phyloP scores from a whole-genome alignment of 2,329 filamentous ascomycete species.

The Neonectria neomacrospora region DNA sequence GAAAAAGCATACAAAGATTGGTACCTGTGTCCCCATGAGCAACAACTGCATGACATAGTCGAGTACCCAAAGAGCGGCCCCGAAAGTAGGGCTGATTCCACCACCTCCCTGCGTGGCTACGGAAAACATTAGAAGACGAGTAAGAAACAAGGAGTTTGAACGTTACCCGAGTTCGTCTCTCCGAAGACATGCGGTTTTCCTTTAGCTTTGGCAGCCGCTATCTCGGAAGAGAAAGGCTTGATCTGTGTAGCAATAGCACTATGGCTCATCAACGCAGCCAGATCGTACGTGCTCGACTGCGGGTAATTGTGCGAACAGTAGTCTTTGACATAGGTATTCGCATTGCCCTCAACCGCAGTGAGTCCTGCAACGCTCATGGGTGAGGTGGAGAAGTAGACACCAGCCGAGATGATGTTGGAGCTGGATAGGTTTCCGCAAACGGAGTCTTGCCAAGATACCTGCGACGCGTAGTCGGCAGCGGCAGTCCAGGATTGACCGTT shows the following conservation, averaged over 20 bases:
- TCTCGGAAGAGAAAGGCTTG: slow-evolving; percentile 50
- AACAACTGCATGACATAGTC: slow-evolving; percentile 52
- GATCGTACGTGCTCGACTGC: slow-evolving; percentile 49
- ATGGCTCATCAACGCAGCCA: slow-evolving; percentile 56
- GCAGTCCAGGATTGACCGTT: slow-evolving; percentile 45
- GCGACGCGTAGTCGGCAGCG: slow-evolving; percentile 46
- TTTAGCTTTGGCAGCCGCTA: slow-evolving; percentile 48
- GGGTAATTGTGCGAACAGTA: slow-evolving; percentile 61
- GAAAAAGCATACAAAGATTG: not conserved
- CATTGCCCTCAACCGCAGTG: slow-evolving; percentile 50
- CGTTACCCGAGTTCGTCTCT: slow-evolving; percentile 55
- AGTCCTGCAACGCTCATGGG: slow-evolving; percentile 52
- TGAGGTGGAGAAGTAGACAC: slow-evolving; percentile 49
- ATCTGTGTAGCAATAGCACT: slow-evolving; percentile 52
- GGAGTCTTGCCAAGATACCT: slow-evolving; percentile 48
- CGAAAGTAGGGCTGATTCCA: slow-evolving; percentile 54
- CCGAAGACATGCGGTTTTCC: slow-evolving; percentile 56
- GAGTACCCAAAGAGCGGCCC: slow-evolving; percentile 54
- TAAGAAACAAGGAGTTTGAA: not conserved
- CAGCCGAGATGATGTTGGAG: slow-evolving; percentile 46
- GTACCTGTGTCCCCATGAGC: slow-evolving; percentile 41
- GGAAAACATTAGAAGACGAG: not conserved
- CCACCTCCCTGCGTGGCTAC: slow-evolving; percentile 51
- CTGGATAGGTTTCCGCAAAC: slow-evolving; percentile 46
- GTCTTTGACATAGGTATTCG: slow-evolving; percentile 52